phyloP scores from a whole-genome alignment of 257 asterid species.

The Lantana camara region DNA sequence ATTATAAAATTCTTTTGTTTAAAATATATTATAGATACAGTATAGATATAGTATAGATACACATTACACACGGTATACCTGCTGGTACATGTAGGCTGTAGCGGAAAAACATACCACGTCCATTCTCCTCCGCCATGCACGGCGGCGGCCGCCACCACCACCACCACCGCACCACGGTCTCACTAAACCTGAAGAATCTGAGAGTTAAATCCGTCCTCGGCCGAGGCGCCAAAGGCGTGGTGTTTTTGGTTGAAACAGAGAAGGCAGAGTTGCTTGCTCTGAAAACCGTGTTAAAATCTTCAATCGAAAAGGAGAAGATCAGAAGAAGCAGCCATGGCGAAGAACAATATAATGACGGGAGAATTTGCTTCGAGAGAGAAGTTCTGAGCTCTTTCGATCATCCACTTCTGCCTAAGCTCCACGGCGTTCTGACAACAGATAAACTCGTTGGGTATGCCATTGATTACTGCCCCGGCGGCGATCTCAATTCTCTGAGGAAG shows the following conservation, averaged over 20 bases:
- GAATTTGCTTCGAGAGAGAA: conserved; percentile 63
- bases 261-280: conserved; percentile 65
- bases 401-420: conserved; percentile 86
- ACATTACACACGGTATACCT: no score
- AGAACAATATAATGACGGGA: conserved; percentile 54
- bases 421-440: conserved; percentile 69
- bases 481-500: conserved; percentile 69
- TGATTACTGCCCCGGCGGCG: conserved; percentile 93
- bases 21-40: no score
- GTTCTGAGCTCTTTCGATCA: conserved; percentile 59
- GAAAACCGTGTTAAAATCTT: conserved; percentile 61
- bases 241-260: conserved; percentile 65
- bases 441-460: conserved; percentile 79
- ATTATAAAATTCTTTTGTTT: no score
- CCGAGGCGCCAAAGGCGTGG: conserved; percentile 95
- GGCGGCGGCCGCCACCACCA: conserved; percentile 30
- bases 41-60: no score
- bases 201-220: conserved; percentile 77
- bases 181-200: conserved; percentile 48
- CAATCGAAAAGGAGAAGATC: conserved; percentile 51
- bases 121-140: conserved; percentile 45
- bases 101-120: not conserved
- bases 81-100: no score
- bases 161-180: not conserved
- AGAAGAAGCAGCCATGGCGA: conserved; percentile 1